Percentiles rank a stretch among this genome's conserved stretches.
phyloP scores from a whole-genome alignment of 1,284 basidiomycete species.

The Sphagnurus paluster region DNA sequence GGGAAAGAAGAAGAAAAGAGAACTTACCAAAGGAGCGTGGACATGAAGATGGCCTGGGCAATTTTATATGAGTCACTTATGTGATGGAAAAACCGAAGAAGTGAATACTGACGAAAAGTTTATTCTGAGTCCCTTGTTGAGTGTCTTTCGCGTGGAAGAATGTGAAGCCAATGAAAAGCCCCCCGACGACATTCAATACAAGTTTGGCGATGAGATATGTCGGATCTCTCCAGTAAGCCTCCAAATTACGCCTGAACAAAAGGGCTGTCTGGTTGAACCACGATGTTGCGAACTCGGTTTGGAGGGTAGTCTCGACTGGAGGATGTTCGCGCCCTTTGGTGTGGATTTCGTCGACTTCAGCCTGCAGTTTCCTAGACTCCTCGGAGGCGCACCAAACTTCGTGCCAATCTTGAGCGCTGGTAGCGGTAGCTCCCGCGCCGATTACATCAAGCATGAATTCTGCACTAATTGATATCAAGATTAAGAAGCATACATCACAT shows the following conservation, averaged over 20 bases:
- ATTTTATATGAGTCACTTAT: constrained; percentile 2
- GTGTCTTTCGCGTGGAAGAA: constrained; percentile 69
- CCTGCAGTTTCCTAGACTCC: constrained; percentile 32
- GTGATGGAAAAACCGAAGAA: not conserved
- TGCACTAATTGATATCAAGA: constrained; percentile 39
- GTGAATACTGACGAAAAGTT: constrained; percentile 59
- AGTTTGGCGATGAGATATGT: constrained; percentile 80
- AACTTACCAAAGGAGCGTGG: constrained; percentile 37
- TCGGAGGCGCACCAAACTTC: constrained; percentile 42
- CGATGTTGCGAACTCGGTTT: constrained; percentile 52
- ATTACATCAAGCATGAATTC: constrained; percentile 74
- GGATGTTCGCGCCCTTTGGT: constrained; percentile 35
- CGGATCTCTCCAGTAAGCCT: constrained; percentile 52
- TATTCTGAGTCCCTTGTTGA: constrained; percentile 78
- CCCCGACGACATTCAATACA: constrained; percentile 51
- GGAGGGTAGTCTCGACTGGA: constrained; percentile 29
- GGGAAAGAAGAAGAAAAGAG: not conserved
- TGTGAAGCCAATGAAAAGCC: constrained; percentile 60
- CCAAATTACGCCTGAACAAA: constrained; percentile 37
- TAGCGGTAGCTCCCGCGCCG: constrained; percentile 61
- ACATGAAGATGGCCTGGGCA: constrained; percentile 50
- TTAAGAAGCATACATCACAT: not conserved
- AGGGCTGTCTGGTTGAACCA: constrained; percentile 51
- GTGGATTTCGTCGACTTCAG: constrained; percentile 41
- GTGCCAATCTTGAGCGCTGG: constrained; percentile 46